These are phyloP conservation scores for Actinomortierella wolfii DNA, from an alignment of 371 early-diverging fungal species.

Conservation along the genomic window DNA sequence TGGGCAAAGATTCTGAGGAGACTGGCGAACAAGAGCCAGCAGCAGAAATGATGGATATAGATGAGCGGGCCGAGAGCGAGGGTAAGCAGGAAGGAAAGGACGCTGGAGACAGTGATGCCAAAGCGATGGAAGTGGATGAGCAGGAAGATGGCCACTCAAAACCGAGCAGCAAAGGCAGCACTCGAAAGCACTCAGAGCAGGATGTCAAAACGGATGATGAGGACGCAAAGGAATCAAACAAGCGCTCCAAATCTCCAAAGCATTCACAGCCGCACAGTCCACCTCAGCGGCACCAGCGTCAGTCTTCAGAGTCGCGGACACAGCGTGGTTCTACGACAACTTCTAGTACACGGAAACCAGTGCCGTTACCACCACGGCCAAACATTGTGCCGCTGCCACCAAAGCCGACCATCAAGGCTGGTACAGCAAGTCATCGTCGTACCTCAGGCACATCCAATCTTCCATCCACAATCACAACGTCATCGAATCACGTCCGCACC, in stretches of 20 bases:
- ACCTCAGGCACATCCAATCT: too few species aligned
- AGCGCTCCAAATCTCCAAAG: slow-evolving; percentile 4
- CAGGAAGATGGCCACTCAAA: too few species aligned
- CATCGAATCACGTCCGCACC: slow-evolving; percentile 15
- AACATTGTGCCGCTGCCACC: slow-evolving; percentile 37
- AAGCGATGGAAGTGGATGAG: too few species aligned
- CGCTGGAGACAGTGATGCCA: too few species aligned
- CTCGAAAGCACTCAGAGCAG: background rate
- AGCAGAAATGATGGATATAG: slow-evolving; percentile 2
- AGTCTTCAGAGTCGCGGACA: slow-evolving; percentile 5
- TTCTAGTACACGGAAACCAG: slow-evolving; percentile 12
- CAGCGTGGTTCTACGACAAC: slow-evolving; percentile 13
- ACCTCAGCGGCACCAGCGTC: slow-evolving; percentile 5
- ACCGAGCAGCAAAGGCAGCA: background rate
- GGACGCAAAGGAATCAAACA: slow-evolving; percentile 3
- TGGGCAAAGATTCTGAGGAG: slow-evolving; percentile 3
- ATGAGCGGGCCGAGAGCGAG: background rate
- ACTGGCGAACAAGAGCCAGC: background rate
- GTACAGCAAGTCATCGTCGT: too few species aligned
- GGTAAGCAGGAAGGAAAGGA: too few species aligned
- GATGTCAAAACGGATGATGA: background rate
- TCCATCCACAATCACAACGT: too few species aligned
- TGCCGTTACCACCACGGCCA: slow-evolving; percentile 33
- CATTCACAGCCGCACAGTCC: background rate
- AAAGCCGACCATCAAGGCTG: slow-evolving; percentile 17